These are phyloP conservation scores for Fusarium nanum DNA, from an alignment of 2,329 filamentous ascomycete species.

Conservation along the genomic window DNA sequence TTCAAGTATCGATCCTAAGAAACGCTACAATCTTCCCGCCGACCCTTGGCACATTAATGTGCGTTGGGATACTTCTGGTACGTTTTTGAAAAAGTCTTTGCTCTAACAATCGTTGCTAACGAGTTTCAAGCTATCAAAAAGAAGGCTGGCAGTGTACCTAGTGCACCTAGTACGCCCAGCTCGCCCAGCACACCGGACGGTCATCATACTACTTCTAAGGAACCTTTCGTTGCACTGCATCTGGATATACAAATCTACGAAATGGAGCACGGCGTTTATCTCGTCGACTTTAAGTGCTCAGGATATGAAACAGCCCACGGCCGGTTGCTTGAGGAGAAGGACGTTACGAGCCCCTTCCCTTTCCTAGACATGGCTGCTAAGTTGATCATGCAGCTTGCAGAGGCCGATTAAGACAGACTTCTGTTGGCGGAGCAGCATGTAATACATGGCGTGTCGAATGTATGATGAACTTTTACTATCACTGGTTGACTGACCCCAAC, in stretches of 20 bases:
- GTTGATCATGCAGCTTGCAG: conserved; percentile 92
- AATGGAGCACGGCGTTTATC: conserved; percentile 90
- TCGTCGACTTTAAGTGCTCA: conserved; percentile 98
- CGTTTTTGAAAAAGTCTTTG: conserved; percentile 54
- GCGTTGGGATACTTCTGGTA: conserved; percentile 86
- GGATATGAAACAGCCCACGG: conserved; percentile 88
- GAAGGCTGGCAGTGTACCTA: conserved; percentile 30
- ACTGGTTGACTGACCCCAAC: not conserved
- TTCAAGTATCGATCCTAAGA: conserved; percentile 62
- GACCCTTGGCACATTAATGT: conserved; percentile 96
- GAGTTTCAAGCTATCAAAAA: conserved; percentile 47
- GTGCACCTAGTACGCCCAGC: conserved; percentile 37
- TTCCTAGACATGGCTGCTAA: conserved; percentile 94
- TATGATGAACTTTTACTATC: not conserved
- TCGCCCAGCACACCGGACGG: conserved; percentile 48
- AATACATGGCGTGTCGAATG: not conserved
- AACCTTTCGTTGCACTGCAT: conserved; percentile 86
- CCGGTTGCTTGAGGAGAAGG: conserved; percentile 86
- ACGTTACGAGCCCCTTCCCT: conserved; percentile 93
- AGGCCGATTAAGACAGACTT: conserved; percentile 68
- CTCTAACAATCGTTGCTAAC: conserved; percentile 21
- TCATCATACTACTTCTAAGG: conserved; percentile 54
- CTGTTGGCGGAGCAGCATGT: not conserved
- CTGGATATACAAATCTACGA: conserved; percentile 97
- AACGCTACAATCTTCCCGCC: conserved; percentile 85